Base-by-base conservation (phyloP, 2,329 filamentous ascomycete species). In the Diplocarpon rosae region DNA sequence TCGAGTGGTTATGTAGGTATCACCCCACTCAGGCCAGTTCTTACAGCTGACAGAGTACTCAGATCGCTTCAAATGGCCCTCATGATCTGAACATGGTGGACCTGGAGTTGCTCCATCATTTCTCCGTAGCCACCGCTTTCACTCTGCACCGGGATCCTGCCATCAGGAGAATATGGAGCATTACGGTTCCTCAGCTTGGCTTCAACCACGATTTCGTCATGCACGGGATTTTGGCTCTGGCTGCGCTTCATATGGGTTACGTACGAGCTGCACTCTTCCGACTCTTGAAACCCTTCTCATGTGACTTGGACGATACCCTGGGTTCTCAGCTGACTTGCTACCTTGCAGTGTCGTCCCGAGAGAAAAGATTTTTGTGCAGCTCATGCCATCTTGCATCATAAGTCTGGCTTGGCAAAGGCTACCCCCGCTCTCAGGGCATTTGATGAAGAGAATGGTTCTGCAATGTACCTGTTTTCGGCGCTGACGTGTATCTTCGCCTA, bases 161-260 rank as follows among this genome's bases (percentile, higher is more conserved):
- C 9, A 39, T 42, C 45, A 69, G 3, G 62, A 66, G 30, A 60
- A 63, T 73, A 33, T 69, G 43, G 51, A 43, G 43, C 9, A 47
- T 44, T 10, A 50, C 45, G 16, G 50, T 55, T 2, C 67, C 71
- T 13, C 60, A 64, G 11, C 56, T 71, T 14, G 71, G 65, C 2
- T 65, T 74, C 31, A 47, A 59, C 1, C 64, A 65, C 46, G 65
- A 65, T 13, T 72, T 68, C 48, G 65, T 73, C 12, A 66, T 75
- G 55, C 66, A 67, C 7, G 64, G 63, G 5, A 62, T 74, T n/a
- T 59, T 75, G 6, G 68, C 70, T 10, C 52, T 73, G 1, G 35
- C 70, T 2, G 69, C 69, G 0, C 57, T 73, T 3, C 71, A 75
- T 49, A 59, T 74, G 1, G 65, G 68, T 1, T 60, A 64, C 30